These are phyloP conservation scores for Trichocladium uniseriatum DNA, from an alignment of 495 filamentous ascomycete species.

Conservation along the genomic window DNA sequence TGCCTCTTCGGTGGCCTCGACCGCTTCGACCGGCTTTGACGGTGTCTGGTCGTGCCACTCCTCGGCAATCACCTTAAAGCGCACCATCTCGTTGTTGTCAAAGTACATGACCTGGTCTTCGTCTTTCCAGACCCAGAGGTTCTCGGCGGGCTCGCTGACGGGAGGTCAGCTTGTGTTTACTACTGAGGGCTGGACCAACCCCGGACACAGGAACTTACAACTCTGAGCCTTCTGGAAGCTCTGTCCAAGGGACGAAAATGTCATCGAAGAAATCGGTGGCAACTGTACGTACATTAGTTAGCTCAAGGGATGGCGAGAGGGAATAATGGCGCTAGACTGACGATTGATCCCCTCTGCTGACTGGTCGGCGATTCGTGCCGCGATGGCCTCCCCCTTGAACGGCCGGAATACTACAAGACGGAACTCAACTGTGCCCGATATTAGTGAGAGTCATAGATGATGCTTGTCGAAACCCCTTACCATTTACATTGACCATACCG, in stretches of 20 bases:
- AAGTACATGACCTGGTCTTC: constrained; percentile 66
- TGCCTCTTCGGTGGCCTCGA: constrained; percentile 22
- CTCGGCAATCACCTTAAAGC: constrained; percentile 74
- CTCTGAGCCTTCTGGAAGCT: constrained; percentile 59
- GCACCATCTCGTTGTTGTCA: constrained; percentile 79
- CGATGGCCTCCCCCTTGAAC: constrained; percentile 82
- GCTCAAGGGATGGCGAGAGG: neutral
- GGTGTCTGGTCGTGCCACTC: constrained; percentile 83
- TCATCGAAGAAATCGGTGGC: constrained; percentile 85
- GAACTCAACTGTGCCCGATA: constrained; percentile 60
- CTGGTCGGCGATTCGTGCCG: constrained; percentile 68
- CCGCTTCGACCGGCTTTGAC: constrained; percentile 47
- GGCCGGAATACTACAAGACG: constrained; percentile 88
- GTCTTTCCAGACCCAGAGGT: constrained; percentile 73
- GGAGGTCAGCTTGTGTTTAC: neutral
- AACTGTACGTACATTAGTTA: constrained; percentile 40
- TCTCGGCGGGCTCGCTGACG: constrained; percentile 54
- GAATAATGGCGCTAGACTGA: constrained; percentile 28
- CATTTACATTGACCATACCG: constrained; percentile 85
- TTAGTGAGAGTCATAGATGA: neutral
- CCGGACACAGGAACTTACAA: constrained; percentile 48
- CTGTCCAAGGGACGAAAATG: constrained; percentile 62
- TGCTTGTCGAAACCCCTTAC: constrained; percentile 33
- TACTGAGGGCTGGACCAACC: neutral
- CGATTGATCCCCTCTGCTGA: constrained; percentile 64